Evolutionary conservation across 768 basidiomycete species (phyloP).

Genomic region (Lactarius quietus): DNA sequence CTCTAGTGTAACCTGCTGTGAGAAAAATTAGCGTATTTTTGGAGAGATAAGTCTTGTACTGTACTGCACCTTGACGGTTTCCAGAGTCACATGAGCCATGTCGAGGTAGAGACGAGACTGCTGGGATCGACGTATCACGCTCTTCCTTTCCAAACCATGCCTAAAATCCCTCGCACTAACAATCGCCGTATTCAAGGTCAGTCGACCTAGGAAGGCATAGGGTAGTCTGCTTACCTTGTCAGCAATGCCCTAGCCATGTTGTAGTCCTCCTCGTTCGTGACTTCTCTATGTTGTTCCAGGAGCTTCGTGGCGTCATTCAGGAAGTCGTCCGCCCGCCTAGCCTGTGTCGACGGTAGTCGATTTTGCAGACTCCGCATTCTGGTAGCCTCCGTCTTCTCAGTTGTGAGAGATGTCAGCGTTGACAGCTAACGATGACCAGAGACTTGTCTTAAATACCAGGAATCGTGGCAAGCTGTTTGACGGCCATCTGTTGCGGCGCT

Average conservation of each 20-base stretch:
- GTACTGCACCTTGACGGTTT: neutral
- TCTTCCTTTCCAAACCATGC: slow-evolving; percentile 3
- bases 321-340: slow-evolving; percentile 1
- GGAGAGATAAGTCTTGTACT: neutral
- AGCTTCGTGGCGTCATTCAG: slow-evolving; percentile 1
- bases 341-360: neutral
- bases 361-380: neutral
- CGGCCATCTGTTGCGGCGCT: neutral
- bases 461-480: neutral
- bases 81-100: slow-evolving; percentile 1
- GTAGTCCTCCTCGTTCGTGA: slow-evolving; percentile 1
- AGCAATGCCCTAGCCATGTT: slow-evolving; percentile 3
- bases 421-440: neutral
- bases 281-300: neutral
- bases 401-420: neutral
- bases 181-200: neutral
- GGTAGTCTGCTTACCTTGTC: neutral
- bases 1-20: slow-evolving; percentile 4
- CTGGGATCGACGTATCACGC: neutral
- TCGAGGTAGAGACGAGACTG: slow-evolving; percentile 12
- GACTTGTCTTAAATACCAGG: slow-evolving; percentile 1
- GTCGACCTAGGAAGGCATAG: neutral
- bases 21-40: neutral
- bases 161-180: neutral
- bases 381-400: neutral